Percentiles rank a stretch among this genome's conserved stretches.
Evolutionary conservation across 257 asterid species (phyloP).

Genomic region (Henckelia pumila): DNA sequence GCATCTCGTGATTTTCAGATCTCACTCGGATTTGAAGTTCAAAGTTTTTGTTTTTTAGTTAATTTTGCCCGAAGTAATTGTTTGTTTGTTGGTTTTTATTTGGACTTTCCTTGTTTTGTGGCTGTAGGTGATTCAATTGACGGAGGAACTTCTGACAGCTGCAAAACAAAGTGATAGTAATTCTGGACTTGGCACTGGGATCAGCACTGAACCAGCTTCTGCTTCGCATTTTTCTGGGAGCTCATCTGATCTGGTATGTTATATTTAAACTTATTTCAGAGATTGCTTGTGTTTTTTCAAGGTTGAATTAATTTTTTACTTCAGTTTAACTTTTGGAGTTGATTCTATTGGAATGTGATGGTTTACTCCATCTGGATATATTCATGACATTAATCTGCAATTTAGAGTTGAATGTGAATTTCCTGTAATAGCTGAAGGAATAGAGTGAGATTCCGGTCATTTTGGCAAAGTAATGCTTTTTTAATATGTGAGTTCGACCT

Average conservation of each 20-base stretch:
- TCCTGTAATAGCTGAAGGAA: background rate
- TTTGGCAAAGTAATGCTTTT: background rate
- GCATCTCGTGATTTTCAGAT: slow-evolving; percentile 75
- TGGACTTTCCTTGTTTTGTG: slow-evolving; percentile 29
- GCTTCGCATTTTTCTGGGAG: slow-evolving; percentile 41
- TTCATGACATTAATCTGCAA: background rate
- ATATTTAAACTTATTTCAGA: slow-evolving; percentile 5
- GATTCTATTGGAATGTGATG: background rate
- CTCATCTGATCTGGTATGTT: slow-evolving; percentile 47
- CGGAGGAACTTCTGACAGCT: slow-evolving; percentile 90
- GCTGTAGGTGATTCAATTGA: slow-evolving; percentile 80
- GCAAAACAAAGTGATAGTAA: slow-evolving; percentile 63
- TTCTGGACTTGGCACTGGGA: slow-evolving; percentile 46
- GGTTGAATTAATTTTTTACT: background rate
- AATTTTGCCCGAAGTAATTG: slow-evolving; percentile 23
- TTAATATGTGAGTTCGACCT: background rate
- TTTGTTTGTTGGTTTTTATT: slow-evolving; percentile 21
- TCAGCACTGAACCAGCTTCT: slow-evolving; percentile 49
- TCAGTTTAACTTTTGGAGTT: background rate
- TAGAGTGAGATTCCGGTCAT: background rate
- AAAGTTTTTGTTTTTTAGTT: slow-evolving; percentile 32
- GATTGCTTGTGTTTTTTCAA: slow-evolving; percentile 1
- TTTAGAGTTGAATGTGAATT: background rate
- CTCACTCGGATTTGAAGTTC: slow-evolving; percentile 80
- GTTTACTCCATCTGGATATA: background rate